Percentiles rank a stretch among this genome's conserved stretches.
Conservation (phyloP, 768 basidiomycete species). For the Dacryopinax primogenitus region DNA sequence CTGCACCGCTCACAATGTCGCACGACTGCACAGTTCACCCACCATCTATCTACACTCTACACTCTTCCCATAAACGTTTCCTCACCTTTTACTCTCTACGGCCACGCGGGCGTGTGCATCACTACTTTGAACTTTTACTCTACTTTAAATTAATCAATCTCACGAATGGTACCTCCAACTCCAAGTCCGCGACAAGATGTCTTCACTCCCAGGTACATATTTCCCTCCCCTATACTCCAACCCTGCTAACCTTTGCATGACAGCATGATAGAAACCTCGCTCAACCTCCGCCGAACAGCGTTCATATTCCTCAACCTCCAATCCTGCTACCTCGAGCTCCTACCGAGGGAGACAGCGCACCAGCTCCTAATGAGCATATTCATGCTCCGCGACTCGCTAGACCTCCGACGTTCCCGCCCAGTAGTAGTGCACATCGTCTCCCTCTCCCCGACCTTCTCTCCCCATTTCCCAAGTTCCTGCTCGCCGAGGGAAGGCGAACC, state of each 20-base stretch:
- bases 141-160: neutral
- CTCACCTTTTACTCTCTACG: neutral
- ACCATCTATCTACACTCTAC: neutral
- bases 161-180: neutral
- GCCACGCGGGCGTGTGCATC: slow-evolving; percentile 5
- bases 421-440: neutral
- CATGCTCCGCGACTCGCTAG: slow-evolving; percentile 1
- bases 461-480: neutral
- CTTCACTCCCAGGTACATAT: neutral
- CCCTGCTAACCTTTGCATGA: neutral
- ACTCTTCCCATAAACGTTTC: neutral
- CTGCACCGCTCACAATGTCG: too few species aligned
- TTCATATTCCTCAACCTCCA: slow-evolving; percentile 8
- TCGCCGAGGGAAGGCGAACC: neutral
- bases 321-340: neutral
- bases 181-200: neutral
- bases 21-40: neutral
- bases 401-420: neutral
- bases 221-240: neutral
- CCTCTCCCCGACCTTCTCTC: neutral
- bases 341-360: neutral
- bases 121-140: neutral
- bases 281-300: neutral
- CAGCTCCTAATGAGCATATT: neutral
- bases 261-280: neutral